Conservation (phyloP, 345 rosid species). For the Melastoma malabathricum region DNA sequence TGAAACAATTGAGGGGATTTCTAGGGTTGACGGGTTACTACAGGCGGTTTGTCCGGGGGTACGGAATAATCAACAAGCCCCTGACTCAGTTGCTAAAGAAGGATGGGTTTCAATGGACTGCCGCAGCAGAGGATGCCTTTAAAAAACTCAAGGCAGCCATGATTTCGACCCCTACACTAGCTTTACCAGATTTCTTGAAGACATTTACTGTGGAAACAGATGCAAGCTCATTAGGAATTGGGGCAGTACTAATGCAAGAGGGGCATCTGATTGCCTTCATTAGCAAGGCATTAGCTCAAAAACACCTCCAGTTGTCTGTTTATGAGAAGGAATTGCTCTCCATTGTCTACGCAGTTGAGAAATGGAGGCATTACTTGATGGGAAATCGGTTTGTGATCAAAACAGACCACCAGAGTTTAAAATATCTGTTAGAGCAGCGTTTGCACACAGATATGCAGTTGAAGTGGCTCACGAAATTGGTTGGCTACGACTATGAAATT, state of each 20-base stretch:
- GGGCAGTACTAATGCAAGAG: background rate
- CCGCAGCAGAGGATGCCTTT: background rate
- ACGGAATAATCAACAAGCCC: background rate
- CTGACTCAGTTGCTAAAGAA: background rate
- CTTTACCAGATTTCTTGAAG: background rate
- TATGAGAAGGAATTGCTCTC: background rate
- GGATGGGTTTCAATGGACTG: background rate
- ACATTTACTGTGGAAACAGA: background rate
- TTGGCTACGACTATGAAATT: background rate
- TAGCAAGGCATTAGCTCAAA: background rate
- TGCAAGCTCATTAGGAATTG: background rate
- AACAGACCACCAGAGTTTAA: background rate
- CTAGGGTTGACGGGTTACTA: background rate
- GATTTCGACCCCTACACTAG: background rate
- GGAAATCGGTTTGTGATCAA: background rate
- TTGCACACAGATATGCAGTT: background rate
- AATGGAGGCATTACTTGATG: background rate
- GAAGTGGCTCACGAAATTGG: background rate
- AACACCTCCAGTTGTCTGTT: background rate
- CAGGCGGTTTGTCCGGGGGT: background rate
- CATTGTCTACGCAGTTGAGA: background rate
- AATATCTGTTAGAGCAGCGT: background rate
- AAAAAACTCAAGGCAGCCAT: background rate
- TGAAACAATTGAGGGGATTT: too few relatives aligned
- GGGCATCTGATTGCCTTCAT: background rate